Conservation (phyloP, 163 green algal species). For the Scenedesmus sp. region DNA sequence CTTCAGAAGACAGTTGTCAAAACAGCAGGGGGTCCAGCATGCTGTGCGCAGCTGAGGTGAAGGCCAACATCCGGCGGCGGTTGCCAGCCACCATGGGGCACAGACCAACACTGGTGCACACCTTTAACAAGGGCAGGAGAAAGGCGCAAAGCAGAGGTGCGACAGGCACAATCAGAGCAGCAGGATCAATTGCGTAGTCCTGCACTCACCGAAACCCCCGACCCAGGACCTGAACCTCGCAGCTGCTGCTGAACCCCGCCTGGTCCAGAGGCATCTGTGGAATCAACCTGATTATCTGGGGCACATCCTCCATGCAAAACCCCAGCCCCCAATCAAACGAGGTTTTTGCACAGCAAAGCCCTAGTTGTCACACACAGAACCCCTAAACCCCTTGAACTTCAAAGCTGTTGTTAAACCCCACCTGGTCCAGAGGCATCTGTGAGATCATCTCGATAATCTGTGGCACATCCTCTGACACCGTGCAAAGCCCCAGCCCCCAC, state of each 20-base stretch:
- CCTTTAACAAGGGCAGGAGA: not conserved
- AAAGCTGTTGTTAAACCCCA: constrained; percentile 9
- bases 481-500: not conserved
- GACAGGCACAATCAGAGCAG: not conserved
- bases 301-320: constrained; percentile 77
- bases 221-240: no score
- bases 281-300: constrained; percentile 84
- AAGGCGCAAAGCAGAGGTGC: no score
- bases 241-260: constrained; percentile 46
- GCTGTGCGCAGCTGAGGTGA: no score
- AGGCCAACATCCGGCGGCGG: no score
- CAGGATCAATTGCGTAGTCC: no score
- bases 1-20: no score
- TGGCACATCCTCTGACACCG: constrained; percentile 88
- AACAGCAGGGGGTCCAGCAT: not conserved
- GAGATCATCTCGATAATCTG: constrained; percentile 84
- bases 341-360: constrained; percentile 79
- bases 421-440: constrained; percentile 75
- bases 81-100: not conserved
- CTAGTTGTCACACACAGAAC: constrained; percentile 20
- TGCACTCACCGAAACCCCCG: no score
- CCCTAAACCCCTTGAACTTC: not conserved
- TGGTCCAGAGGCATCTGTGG: constrained; percentile 73
- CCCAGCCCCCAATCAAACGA: constrained; percentile 71
- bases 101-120: constrained; percentile 32